A percentile compares a stretch with the other conserved stretches of the same genome.
Evolutionary conservation across 129 eudicot species (phyloP).

Genomic region (Helianthus tuberosus): DNA sequence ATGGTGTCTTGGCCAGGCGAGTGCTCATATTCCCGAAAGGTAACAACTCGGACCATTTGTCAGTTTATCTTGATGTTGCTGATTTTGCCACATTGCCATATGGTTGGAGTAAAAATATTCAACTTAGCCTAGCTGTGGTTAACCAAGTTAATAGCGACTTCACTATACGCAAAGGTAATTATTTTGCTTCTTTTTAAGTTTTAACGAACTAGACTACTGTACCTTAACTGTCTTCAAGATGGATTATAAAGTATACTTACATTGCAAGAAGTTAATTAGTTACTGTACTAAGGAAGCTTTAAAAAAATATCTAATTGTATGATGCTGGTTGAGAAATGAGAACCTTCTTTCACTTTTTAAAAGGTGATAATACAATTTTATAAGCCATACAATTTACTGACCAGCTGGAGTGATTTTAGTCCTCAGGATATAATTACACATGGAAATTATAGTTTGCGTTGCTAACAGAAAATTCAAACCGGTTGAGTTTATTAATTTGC

Average conservation of each 20-base stretch:
- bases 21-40: constrained; percentile 93
- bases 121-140: constrained; percentile 75
- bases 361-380: background rate
- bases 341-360: background rate
- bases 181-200: background rate
- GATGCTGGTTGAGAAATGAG: constrained; percentile 17
- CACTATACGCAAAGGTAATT: constrained; percentile 72
- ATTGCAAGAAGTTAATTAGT: background rate
- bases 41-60: constrained; percentile 82
- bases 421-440: background rate
- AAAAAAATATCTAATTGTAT: background rate
- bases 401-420: background rate
- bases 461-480: too few species aligned
- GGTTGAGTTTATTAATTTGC: background rate
- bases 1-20: constrained; percentile 52
- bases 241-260: background rate
- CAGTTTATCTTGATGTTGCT: constrained; percentile 94
- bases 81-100: constrained; percentile 71
- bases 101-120: constrained; percentile 94
- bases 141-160: constrained; percentile 71
- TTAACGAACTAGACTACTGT: constrained; percentile 7
- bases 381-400: background rate
- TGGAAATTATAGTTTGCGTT: background rate
- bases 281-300: background rate
- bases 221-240: background rate